Base-by-base conservation (phyloP, 345 rosid genomes). In the Moricandia arvensis region DNA sequence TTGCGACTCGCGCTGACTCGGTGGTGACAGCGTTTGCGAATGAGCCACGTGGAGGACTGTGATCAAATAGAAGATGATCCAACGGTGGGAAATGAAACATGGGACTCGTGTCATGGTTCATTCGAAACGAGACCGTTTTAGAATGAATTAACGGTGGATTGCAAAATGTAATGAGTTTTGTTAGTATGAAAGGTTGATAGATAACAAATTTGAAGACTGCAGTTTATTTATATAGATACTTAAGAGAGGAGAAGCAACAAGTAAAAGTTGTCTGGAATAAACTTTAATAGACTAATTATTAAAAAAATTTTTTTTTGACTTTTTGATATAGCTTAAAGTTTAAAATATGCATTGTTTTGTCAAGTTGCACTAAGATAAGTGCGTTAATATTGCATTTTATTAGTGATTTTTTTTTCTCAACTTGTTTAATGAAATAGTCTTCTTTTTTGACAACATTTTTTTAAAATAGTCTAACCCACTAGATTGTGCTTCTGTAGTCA, bases 31-130 rank as follows among this genome's bases (percentile, higher is more conserved):
- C 16, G 79, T 47, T 66, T 80, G 76, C 1, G 75, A 71, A 68
- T 27, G 47, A 1, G 72, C 72, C 79, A 80, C 69, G 75, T 80
- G 76, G 30, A 80, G 5, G 58, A 35, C 6, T 21, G 51, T 63
- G 51, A 37, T 1, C 15, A 63, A 3, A 9, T 38, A 17, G 5
- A 55, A 1, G 2, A 79, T 59, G 33, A 75, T 57, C 79, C 64
- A 65, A 70, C 59, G 76, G 76, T 59, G 64, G 8, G 7, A 0
- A 7, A 30, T 66, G 0, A 37, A 58, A 7, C 54, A 1, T 0
- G 65, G 9, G 2, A 35, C 49, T 9, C 69, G 67, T 16, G 26
- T n/a, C 76, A 78, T 78, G 18, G 73, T 51, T 72, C 77, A 66
- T 59, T 49, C 61, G 57, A 77, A 58, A 63, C 66, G 69, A 18